phyloP scores from a whole-genome alignment of 208 protist species.

The Plasmodiophora brassicae region DNA sequence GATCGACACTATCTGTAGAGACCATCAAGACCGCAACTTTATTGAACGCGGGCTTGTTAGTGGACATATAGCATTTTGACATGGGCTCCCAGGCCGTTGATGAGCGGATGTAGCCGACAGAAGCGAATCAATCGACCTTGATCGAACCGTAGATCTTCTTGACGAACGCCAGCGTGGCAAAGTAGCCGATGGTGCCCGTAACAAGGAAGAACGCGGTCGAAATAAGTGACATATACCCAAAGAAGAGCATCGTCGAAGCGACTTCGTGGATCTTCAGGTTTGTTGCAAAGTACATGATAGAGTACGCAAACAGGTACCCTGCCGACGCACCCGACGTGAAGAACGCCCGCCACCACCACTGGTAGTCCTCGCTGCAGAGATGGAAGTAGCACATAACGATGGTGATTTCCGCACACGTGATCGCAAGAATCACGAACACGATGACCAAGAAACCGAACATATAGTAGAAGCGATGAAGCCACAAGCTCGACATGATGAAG shows the following conservation, averaged over 20 bases:
- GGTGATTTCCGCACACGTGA: conserved; percentile 87
- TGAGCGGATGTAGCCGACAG: no score
- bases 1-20: no score
- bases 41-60: no score
- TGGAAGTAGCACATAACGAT: conserved; percentile 95
- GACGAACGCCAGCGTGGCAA: conserved; percentile 43
- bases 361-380: conserved; percentile 71
- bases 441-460: conserved; percentile 94
- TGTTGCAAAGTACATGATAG: conserved; percentile 53
- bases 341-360: conserved; percentile 58
- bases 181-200: conserved; percentile 52
- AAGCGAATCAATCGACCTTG: conserved; percentile 45
- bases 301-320: conserved; percentile 58
- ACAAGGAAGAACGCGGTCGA: conserved; percentile 50
- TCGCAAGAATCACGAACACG: conserved; percentile 85
- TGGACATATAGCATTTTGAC: no score
- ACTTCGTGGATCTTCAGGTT: conserved; percentile 49
- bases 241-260: conserved; percentile 55
- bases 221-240: conserved; percentile 52
- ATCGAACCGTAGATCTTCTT: conserved; percentile 50
- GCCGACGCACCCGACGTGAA: conserved; percentile 51
- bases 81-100: no score
- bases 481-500: conserved; percentile 91
- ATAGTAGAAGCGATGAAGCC: conserved; percentile 91
- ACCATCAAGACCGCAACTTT: no score